Percentiles rank a stretch among this genome's conserved stretches.
Evolutionary conservation across 768 basidiomycete genomes (phyloP).

Genomic region (Tulasnella sp.): DNA sequence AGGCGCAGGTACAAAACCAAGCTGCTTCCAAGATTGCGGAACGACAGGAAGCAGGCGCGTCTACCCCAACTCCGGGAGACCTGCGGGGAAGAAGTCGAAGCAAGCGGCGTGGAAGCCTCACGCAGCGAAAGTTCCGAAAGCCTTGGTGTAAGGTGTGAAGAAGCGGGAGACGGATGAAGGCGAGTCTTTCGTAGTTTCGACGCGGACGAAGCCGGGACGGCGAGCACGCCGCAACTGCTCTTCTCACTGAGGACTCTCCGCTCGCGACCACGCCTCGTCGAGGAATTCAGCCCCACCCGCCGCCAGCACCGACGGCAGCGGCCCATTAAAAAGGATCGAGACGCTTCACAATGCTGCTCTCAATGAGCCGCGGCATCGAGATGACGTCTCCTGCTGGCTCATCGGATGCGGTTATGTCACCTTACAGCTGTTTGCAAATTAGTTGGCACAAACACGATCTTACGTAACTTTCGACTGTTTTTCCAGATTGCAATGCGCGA

Average conservation of each 20-base stretch:
- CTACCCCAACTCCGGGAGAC: not conserved
- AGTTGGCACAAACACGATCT: too few species aligned
- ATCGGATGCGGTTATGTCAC: not conserved
- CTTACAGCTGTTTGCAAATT: too few species aligned
- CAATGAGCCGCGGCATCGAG: not conserved
- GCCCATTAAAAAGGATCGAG: not conserved
- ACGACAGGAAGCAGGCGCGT: not conserved
- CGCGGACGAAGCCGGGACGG: not conserved
- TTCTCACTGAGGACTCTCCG: too few species aligned
- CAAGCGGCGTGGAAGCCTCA: not conserved
- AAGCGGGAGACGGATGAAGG: not conserved
- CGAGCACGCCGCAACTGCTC: too few species aligned
- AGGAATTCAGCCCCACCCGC: not conserved
- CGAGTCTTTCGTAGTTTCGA: not conserved
- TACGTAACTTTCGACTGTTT: too few species aligned
- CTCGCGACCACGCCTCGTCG: not conserved
- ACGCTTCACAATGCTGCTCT: not conserved
- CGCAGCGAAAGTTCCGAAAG: not conserved
- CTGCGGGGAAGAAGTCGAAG: not conserved
- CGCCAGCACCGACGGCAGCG: not conserved
- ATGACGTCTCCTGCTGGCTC: not conserved
- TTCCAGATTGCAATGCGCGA: too few species aligned
- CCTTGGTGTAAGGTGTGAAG: not conserved
- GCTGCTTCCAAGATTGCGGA: slow-evolving; percentile 3
- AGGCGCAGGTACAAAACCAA: slow-evolving; percentile 3